These are phyloP conservation scores for Ceratocystis diversiconidia DNA, from an alignment of 2,329 filamentous ascomycete species.

Conservation along the genomic window DNA sequence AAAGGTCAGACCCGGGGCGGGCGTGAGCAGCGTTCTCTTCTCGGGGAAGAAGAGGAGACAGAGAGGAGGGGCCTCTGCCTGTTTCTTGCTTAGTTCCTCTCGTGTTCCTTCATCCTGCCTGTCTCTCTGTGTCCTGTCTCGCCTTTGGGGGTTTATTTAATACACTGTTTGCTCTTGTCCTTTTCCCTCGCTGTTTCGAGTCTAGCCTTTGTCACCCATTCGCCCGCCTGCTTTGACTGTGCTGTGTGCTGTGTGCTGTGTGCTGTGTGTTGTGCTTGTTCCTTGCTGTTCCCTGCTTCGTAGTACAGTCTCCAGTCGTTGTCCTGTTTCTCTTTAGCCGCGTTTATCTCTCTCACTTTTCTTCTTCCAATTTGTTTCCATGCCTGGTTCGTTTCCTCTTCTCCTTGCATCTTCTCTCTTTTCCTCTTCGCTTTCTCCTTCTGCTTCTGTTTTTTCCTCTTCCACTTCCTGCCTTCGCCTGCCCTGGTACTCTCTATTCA, in stretches of 20 bases:
- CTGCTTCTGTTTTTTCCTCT: neutral
- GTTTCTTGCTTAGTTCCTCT: constrained; percentile 3
- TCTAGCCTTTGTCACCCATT: neutral
- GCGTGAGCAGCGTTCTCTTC: constrained; percentile 1
- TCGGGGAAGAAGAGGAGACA: neutral
- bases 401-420: neutral
- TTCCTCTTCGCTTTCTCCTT: neutral
- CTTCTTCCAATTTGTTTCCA: neutral
- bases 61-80: neutral
- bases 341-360: constrained; percentile 3
- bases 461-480: neutral
- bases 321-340: neutral
- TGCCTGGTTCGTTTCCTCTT: neutral
- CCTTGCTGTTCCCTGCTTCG: neutral
- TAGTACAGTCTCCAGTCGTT: neutral
- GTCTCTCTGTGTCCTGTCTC: neutral
- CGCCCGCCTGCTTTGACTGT: neutral
- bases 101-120: constrained; percentile 5
- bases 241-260: no score
- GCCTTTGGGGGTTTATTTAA: no score
- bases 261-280: neutral
- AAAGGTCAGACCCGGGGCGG: constrained; percentile 7
- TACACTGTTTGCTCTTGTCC: neutral
- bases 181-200: constrained; percentile 1
- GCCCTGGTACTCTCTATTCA: neutral